phyloP scores from a whole-genome alignment of 352 stramenopile genomes.

The Pythium aquatile region DNA sequence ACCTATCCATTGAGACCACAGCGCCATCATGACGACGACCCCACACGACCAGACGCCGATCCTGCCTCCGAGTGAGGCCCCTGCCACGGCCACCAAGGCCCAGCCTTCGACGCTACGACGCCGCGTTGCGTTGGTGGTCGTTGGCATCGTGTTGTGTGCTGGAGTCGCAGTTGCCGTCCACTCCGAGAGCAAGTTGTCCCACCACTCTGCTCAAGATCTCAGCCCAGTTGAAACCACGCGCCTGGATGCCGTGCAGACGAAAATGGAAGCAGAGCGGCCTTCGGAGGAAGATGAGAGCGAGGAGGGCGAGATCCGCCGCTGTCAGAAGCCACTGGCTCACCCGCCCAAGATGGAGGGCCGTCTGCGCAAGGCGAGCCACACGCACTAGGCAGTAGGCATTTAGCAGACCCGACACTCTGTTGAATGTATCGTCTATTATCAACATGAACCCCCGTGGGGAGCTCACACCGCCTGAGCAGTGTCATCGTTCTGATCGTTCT shows the following conservation, averaged over 20 bases:
- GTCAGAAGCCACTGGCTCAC: neutral
- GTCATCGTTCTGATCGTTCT: slow-evolving; percentile 15
- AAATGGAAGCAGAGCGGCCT: neutral
- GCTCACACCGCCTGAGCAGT: slow-evolving; percentile 11
- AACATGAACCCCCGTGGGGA: neutral
- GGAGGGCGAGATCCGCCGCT: neutral
- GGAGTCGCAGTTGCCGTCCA: neutral
- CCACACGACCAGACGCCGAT: neutral
- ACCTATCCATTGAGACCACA: too few relatives aligned
- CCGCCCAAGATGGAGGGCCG: neutral
- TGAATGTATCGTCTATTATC: slow-evolving; percentile 8
- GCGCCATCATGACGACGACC: neutral
- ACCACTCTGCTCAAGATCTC: neutral
- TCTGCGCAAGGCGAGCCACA: neutral
- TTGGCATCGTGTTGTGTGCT: slow-evolving; percentile 6
- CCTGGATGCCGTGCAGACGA: neutral
- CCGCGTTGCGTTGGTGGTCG: slow-evolving; percentile 4
- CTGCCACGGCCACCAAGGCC: neutral
- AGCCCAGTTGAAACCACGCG: neutral
- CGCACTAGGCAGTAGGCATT: neutral
- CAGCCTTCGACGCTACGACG: neutral
- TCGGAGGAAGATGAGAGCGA: neutral
- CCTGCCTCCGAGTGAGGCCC: neutral
- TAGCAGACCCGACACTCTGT: neutral
- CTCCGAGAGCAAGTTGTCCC: neutral